phyloP scores from a whole-genome alignment of 2,329 filamentous ascomycete genomes.

The Rhynchosporium agropyri region DNA sequence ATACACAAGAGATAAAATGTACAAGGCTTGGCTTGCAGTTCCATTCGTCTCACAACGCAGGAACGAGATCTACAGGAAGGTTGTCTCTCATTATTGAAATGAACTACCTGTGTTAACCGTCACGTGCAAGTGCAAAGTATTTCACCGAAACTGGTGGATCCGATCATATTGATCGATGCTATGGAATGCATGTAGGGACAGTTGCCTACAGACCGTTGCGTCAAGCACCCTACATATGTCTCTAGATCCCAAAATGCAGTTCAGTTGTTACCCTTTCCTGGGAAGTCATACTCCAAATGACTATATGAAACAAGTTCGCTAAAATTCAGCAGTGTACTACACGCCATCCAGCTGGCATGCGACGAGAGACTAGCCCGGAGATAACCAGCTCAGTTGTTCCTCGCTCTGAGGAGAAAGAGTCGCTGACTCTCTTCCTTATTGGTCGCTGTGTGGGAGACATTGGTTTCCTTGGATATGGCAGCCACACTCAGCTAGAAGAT shows the following conservation, averaged over 20 bases:
- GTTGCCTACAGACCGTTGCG: too few species aligned
- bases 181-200: too few species aligned
- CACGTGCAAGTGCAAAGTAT: too few species aligned
- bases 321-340: neutral
- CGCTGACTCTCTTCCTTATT: conserved; percentile 10
- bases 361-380: neutral
- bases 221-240: neutral
- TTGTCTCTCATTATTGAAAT: too few species aligned
- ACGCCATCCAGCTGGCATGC: conserved; percentile 1
- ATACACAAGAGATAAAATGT: too few species aligned
- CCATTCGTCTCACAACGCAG: too few species aligned
- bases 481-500: neutral
- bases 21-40: too few species aligned
- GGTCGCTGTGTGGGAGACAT: neutral
- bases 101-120: too few species aligned
- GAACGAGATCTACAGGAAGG: too few species aligned
- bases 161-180: too few species aligned
- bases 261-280: neutral
- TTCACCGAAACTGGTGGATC: too few species aligned
- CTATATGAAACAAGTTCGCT: neutral
- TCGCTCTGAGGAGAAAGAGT: conserved; percentile 11
- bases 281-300: neutral
- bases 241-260: neutral
- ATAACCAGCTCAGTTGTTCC: neutral
- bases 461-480: conserved; percentile 2